phyloP scores from a whole-genome alignment of 371 early-diverging fungal genomes.

The Paramicrosporidium saccamoebae region DNA sequence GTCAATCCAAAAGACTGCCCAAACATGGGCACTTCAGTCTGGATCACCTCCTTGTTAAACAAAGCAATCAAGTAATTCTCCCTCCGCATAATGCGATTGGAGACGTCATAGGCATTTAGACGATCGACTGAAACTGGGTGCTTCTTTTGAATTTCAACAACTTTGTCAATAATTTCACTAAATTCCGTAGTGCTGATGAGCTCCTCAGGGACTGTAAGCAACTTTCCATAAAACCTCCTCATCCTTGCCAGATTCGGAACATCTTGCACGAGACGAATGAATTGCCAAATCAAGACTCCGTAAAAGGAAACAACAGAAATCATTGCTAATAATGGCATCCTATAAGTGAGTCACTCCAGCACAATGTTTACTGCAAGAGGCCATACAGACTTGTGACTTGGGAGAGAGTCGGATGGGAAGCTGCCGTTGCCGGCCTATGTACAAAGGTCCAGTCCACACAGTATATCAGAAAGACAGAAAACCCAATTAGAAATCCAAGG shows the following conservation, averaged over 20 bases:
- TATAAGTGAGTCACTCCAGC: no score
- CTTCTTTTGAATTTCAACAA: conserved; percentile 13
- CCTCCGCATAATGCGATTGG: conserved; percentile 74
- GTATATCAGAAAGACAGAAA: conserved; percentile 46
- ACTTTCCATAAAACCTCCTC: conserved; percentile 40
- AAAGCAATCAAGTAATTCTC: conserved; percentile 86
- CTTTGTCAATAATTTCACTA: conserved; percentile 27
- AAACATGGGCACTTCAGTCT: conserved; percentile 27
- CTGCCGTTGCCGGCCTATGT: no score
- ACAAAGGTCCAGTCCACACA: conserved; percentile 63
- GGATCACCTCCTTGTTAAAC: conserved; percentile 57
- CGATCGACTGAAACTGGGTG: conserved; percentile 5
- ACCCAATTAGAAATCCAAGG: conserved; percentile 44
- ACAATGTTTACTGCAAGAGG: no score
- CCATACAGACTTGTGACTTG: no score
- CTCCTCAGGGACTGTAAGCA: conserved; percentile 33
- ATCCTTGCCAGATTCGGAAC: conserved; percentile 33
- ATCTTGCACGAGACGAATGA: conserved; percentile 22
- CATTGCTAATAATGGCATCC: not conserved
- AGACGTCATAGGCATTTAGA: conserved; percentile 54
- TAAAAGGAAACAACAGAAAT: not conserved
- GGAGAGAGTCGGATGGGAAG: no score
- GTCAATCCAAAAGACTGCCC: conserved; percentile 17
- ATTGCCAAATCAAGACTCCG: conserved; percentile 37
- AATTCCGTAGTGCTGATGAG: conserved; percentile 44